Base-by-base conservation (phyloP, 2,329 filamentous ascomycete genomes). In the Fusarium dimerum region DNA sequence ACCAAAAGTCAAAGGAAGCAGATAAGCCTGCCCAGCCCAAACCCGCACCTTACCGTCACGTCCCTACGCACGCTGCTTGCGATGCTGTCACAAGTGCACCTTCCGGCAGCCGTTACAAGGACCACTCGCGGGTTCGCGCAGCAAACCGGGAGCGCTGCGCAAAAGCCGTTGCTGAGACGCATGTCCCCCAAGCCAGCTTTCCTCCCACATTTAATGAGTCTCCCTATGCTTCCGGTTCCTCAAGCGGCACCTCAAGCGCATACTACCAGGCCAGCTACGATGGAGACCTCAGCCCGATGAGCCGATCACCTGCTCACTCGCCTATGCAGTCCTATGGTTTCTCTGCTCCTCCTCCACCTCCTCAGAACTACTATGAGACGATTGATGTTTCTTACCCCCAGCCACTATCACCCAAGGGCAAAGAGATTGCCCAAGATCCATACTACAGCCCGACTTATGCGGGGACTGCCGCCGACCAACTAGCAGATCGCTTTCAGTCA, bases 11-110 rank as follows among this genome's bases (percentile, higher is more conserved):
- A 41, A 78, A 80, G 62, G 65, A 75, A 53, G 74, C 70, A 40
- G 77, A 79, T 59, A 76, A 78, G 60, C 69, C 76, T 39, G 76
- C 78, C 47, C 65, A 70, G 40, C 75, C 77, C 55, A 64, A 68
- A 38, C 51, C 52, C 13, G 49, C 57, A 48, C 56, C 79, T 12
- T 86, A 87, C 68, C 78, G 73, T 47, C 84, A 87, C 64, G 69
- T 84, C 17, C 82, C 83, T n/a, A 85, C 75, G 13, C 84, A 87
- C 64, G 84, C 84, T 29, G 81, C 81, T 43, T 66, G 75, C 12
- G 83, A 87, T 67, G 82, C 83, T 41, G 69, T 85, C 41, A 73
- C 76, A 18, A 78, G 77, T 30, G 80, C 79, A 3, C 82, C 82
- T 10, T 72, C 77, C 1, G 76, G 73, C 57, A 83, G 77, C 75